These are phyloP conservation scores for Suillus weaverae DNA, from an alignment of 768 basidiomycete genomes.

Conservation along the genomic window DNA sequence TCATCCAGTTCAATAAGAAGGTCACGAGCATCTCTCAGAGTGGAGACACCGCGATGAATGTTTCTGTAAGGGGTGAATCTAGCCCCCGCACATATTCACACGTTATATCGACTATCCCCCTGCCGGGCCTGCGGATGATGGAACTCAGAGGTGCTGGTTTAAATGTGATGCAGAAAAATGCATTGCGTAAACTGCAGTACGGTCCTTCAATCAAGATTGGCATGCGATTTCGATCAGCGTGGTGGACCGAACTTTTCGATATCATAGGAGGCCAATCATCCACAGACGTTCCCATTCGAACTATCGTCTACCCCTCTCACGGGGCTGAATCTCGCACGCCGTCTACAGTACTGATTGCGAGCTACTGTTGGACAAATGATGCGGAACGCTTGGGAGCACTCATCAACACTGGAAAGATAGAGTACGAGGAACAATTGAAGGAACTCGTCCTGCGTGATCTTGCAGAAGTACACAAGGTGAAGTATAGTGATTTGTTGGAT, in stretches of 20 bases:
- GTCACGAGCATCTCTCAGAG: conserved; percentile 16
- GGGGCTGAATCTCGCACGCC: conserved; percentile 23
- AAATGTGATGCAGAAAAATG: no score
- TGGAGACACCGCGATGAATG: neutral
- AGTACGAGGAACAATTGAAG: conserved; percentile 18
- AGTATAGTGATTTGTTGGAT: conserved; percentile 20
- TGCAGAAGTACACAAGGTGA: conserved; percentile 18
- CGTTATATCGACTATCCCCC: conserved; percentile 29
- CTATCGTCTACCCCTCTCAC: conserved; percentile 45
- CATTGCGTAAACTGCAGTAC: conserved; percentile 29
- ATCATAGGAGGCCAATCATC: conserved; percentile 42
- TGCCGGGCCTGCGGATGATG: no score
- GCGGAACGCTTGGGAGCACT: conserved; percentile 38
- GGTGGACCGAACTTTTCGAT: conserved; percentile 41
- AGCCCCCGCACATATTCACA: conserved; percentile 31
- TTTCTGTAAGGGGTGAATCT: conserved; percentile 11
- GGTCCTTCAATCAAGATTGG: conserved; percentile 42
- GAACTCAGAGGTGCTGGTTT: no score
- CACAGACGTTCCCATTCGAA: conserved; percentile 42
- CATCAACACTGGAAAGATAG: conserved; percentile 12
- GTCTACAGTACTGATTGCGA: conserved; percentile 37
- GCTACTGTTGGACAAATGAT: conserved; percentile 42
- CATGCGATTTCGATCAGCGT: conserved; percentile 40
- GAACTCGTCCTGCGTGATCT: conserved; percentile 26
- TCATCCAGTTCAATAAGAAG: conserved; percentile 16